A percentile compares a stretch with the other conserved stretches of the same genome.
phyloP scores from a whole-genome alignment of 768 basidiomycete genomes.

The Xerocomellus dryophilus region DNA sequence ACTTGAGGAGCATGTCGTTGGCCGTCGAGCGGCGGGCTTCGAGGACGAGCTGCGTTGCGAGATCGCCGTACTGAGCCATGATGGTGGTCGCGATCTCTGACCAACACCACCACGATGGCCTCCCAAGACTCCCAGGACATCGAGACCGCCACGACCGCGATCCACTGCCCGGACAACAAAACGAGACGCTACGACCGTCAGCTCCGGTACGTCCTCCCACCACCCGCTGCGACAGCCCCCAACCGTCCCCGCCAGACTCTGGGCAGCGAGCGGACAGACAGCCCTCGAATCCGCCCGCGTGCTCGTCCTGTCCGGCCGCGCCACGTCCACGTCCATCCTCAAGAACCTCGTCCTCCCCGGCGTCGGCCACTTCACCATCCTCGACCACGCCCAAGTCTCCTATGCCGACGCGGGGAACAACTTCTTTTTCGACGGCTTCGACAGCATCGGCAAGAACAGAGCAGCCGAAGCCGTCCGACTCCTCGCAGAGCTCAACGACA shows the following conservation, averaged over 20 bases:
- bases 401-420: constrained; percentile 89
- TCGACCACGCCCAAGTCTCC: constrained; percentile 61
- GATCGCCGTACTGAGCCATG: constrained; percentile 71
- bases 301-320: constrained; percentile 75
- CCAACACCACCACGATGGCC: constrained; percentile 23
- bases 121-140: constrained; percentile 46
- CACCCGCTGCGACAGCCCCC: background rate
- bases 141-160: constrained; percentile 42
- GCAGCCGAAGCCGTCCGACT: constrained; percentile 77
- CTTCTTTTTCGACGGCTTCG: constrained; percentile 81
- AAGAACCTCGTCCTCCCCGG: constrained; percentile 98
- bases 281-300: constrained; percentile 84
- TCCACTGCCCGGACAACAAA: constrained; percentile 71
- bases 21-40: constrained; percentile 85
- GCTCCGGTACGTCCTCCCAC: constrained; percentile 57
- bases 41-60: constrained; percentile 81
- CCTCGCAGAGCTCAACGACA: constrained; percentile 83
- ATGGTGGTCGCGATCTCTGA: background rate
- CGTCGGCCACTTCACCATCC: constrained; percentile 91
- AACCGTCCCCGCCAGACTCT: constrained; percentile 51
- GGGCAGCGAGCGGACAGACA: constrained; percentile 89
- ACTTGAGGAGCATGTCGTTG: constrained; percentile 82
- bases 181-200: constrained; percentile 94
- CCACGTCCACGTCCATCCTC: constrained; percentile 83
- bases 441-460: constrained; percentile 76